Conservation (phyloP, 2,329 filamentous ascomycete genomes). For the Verticillium zaregamsianum region DNA sequence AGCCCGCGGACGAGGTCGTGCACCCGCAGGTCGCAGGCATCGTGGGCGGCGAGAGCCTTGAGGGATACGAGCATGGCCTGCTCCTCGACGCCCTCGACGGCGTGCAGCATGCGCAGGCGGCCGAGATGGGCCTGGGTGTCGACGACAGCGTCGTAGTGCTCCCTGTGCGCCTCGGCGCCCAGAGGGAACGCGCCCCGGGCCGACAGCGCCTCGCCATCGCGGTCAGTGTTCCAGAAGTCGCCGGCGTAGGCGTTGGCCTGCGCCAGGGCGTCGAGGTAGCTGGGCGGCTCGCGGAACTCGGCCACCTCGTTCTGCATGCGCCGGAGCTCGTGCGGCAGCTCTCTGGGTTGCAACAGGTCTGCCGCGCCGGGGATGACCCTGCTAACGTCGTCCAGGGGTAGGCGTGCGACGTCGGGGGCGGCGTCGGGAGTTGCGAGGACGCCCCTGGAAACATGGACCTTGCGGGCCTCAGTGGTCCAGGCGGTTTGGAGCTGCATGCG, state of each 20-base stretch:
- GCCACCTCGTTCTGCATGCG: conserved; percentile 13
- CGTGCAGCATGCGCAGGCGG: conserved; percentile 25
- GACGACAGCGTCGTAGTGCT: conserved; percentile 24
- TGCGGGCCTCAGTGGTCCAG: conserved; percentile 1
- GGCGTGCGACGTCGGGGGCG: background rate
- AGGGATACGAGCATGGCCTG: conserved; percentile 20
- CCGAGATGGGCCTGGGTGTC: conserved; percentile 25
- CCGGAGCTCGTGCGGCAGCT: conserved; percentile 12
- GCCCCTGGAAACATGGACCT: background rate
- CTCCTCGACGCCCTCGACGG: conserved; percentile 19
- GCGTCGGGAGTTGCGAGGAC: background rate
- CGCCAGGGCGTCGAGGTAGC: conserved; percentile 18
- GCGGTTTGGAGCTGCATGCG: background rate
- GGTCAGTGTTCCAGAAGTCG: conserved; percentile 26
- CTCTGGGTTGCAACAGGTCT: conserved; percentile 12
- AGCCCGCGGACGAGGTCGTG: conserved; percentile 22
- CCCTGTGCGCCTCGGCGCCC: conserved; percentile 18
- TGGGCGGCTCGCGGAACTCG: conserved; percentile 12
- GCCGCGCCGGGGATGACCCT: conserved; percentile 19
- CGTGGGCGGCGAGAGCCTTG: conserved; percentile 12
- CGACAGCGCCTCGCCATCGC: conserved; percentile 21
- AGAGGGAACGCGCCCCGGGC: conserved; percentile 24
- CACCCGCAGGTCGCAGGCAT: conserved; percentile 16
- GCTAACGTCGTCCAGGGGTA: conserved; percentile 18
- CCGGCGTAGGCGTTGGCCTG: conserved; percentile 16